Conservation (phyloP, 2,329 filamentous ascomycete genomes). For the Hymenoscyphus occultus region DNA sequence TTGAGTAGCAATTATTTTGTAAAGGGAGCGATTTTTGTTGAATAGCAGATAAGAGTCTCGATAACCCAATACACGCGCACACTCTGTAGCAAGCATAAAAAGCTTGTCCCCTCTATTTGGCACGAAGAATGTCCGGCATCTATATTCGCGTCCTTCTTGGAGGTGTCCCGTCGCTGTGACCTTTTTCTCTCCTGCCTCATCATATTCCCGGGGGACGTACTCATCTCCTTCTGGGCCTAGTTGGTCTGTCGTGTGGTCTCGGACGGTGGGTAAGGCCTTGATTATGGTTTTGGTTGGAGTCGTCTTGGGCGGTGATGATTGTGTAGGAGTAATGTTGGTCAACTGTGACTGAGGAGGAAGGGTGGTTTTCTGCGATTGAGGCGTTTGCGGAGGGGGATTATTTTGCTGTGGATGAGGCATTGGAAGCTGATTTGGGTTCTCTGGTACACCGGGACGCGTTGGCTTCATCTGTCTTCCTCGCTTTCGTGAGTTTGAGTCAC, state of each 20-base stretch:
- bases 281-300: conserved; percentile 80
- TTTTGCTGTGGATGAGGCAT: conserved; percentile 43
- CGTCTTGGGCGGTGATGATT: conserved; percentile 68
- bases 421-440: conserved; percentile 54
- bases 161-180: conserved; percentile 80
- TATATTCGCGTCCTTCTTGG: conserved; percentile 79
- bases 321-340: conserved; percentile 40
- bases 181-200: conserved; percentile 93
- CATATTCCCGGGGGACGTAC: conserved; percentile 89
- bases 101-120: conserved; percentile 88
- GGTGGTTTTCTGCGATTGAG: conserved; percentile 43
- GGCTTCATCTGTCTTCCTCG: conserved; percentile 38
- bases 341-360: conserved; percentile 34
- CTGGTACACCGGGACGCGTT: conserved; percentile 47
- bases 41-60: conserved; percentile 97
- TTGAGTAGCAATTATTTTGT: conserved; percentile 96
- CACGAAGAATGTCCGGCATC: conserved; percentile 89
- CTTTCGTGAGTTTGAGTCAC: conserved; percentile 42
- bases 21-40: conserved; percentile 96
- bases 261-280: conserved; percentile 91
- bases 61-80: conserved; percentile 88
- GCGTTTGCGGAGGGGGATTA: conserved; percentile 49
- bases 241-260: conserved; percentile 96
- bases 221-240: conserved; percentile 86
- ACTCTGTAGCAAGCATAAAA: conserved; percentile 98